phyloP scores from a whole-genome alignment of 306 rosid species.

The Sechiopsis laciniata region DNA sequence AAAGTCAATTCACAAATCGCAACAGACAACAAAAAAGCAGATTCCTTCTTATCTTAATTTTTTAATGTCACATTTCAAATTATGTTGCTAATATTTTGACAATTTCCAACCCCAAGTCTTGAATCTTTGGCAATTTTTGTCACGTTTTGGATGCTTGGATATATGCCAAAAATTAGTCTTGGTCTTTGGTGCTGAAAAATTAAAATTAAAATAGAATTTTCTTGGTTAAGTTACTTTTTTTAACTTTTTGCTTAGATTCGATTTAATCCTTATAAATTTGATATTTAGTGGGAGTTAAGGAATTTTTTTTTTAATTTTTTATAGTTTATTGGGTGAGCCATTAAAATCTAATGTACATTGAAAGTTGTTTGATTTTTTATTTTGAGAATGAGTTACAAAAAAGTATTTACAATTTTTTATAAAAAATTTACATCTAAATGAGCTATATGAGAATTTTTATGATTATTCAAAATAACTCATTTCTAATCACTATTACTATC shows the following conservation, averaged over 20 bases:
- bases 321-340: no score
- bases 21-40: neutral
- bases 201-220: no score
- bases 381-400: no score
- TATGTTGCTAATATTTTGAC: neutral
- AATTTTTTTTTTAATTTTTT: no score
- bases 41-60: constrained; percentile 18
- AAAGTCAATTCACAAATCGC: neutral
- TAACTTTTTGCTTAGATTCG: neutral
- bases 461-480: no score
- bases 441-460: no score
- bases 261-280: neutral
- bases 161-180: neutral
- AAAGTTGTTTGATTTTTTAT: no score
- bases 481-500: no score
- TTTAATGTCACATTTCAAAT: neutral
- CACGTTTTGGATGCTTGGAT: neutral
- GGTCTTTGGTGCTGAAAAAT: no score
- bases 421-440: no score
- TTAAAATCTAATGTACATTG: no score
- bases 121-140: neutral
- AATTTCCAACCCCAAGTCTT: neutral
- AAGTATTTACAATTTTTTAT: no score
- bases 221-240: neutral
- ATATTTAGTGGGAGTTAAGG: neutral